Evolutionary conservation across 1,284 basidiomycete genomes (phyloP), one percentile per base, ranked within the genome.

Genomic region (Pisolithus thermaeus): DNA sequence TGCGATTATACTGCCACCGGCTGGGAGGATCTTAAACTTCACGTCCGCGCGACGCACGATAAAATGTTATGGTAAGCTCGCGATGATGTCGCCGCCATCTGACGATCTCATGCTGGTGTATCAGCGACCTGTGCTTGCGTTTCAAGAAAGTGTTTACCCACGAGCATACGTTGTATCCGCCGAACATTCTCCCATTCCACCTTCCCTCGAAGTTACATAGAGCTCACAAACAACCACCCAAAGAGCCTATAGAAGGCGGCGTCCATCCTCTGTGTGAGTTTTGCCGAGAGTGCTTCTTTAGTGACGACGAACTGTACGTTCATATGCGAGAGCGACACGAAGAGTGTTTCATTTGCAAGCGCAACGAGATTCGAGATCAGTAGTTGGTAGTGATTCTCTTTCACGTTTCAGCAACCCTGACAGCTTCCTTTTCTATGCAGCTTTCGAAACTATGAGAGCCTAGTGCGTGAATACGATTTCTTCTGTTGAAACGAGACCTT

Each of bases 241-340:
- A 76, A 56, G 83, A 81, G n/a, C 72, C 75, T 47, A 68, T 81
- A 7, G 85, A 87, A 57, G 81, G 84, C 14, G 84, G 81, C 2
- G 68, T 87, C 2, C 92, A 96, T 60, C 87, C 91, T 0, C 66
- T 88, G n/a, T 96, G 93, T 69, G 83, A 87, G 61, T 99, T 97
- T 70, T 98, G 96, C 63, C 81, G 81, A 27, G 84, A 90, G 60
- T 92, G 89, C 59, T 96, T 90, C 77, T 97, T 96, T 67, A 76
- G 86, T 27, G 87, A 89, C 53, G 96, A 99, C 63, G 93, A 96
- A 64, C 72, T 98, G n/a, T 97, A 87, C 66, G 75, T 84, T 37
- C 97, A 99, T 70, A 94, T 97, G 87, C 82, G 95, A 43, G 88
- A 95, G 63, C 76, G 75, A 45, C 96, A 99, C 71, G 96, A 99